Evolutionary conservation across 257 asterid genomes (phyloP).

Genomic region (Solanum etuberosum): DNA sequence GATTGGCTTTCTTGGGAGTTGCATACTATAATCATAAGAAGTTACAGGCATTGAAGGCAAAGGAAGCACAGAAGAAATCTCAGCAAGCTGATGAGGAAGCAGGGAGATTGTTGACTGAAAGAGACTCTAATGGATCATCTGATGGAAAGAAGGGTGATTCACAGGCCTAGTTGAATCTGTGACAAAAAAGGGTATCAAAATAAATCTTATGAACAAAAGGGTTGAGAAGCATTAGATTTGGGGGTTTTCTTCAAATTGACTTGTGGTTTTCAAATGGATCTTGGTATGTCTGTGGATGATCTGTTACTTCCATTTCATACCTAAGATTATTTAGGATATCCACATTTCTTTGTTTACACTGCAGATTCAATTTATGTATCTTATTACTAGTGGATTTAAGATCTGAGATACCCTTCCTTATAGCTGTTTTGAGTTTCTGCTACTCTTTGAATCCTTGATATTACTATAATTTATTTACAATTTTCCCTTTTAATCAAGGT

Average conservation of each 20-base stretch:
- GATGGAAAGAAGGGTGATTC: constrained; percentile 4
- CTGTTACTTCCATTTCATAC: not conserved
- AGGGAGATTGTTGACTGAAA: constrained; percentile 2
- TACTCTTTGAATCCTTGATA: not conserved
- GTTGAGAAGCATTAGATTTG: not conserved
- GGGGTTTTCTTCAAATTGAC: not conserved
- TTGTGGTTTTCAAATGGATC: not conserved
- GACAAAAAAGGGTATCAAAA: not conserved
- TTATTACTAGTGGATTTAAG: not conserved
- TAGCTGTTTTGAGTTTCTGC: not conserved
- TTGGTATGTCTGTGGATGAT: not conserved
- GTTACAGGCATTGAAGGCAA: constrained; percentile 5
- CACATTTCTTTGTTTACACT: not conserved
- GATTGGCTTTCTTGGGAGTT: constrained; percentile 9
- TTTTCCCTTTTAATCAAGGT: not conserved
- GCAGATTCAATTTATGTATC: not conserved
- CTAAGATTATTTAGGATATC: not conserved
- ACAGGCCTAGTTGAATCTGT: not conserved
- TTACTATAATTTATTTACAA: not conserved
- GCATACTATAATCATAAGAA: constrained; percentile 2
- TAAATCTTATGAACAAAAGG: not conserved
- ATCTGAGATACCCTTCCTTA: not conserved
- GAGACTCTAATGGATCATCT: not conserved
- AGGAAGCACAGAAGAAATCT: constrained; percentile 1
- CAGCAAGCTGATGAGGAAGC: constrained; percentile 2